A percentile compares a stretch with the other conserved stretches of the same genome.
phyloP scores from a whole-genome alignment of 129 eudicot genomes.

The Flaveria brownii region DNA sequence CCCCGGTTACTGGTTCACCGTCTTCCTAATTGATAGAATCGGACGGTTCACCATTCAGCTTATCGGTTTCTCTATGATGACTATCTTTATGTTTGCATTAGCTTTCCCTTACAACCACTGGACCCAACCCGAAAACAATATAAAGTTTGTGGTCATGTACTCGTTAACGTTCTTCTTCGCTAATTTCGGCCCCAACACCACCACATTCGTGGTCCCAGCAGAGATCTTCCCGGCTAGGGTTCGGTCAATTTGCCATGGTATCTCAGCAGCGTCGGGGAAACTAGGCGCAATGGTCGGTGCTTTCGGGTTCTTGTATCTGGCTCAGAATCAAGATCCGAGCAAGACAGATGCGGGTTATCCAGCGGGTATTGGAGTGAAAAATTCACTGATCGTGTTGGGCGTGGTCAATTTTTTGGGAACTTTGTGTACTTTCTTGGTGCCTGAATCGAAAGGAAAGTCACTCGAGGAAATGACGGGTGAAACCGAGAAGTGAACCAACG shows the following conservation, averaged over 20 bases:
- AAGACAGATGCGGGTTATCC: conserved; percentile 48
- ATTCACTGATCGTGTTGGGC: conserved; percentile 40
- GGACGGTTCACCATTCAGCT: conserved; percentile 44
- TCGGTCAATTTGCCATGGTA: conserved; percentile 50
- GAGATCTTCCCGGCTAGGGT: conserved; percentile 50
- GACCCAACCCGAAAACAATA: conserved; percentile 42
- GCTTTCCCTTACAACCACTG: conserved; percentile 50
- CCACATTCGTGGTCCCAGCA: conserved; percentile 50
- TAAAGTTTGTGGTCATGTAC: conserved; percentile 44
- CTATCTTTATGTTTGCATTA: conserved; percentile 44
- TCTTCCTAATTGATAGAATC: conserved; percentile 41
- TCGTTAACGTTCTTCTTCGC: conserved; percentile 49
- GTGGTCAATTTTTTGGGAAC: conserved; percentile 41
- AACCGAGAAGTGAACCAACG: conserved; percentile 17
- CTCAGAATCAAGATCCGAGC: conserved; percentile 41
- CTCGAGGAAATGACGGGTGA: conserved; percentile 58
- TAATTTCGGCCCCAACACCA: conserved; percentile 48
- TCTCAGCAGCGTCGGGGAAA: conserved; percentile 49
- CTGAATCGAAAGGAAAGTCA: conserved; percentile 62
- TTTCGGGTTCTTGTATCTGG: conserved; percentile 45
- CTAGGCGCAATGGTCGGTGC: conserved; percentile 53
- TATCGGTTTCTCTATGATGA: conserved; percentile 48
- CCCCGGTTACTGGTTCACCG: conserved; percentile 54
- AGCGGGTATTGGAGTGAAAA: conserved; percentile 44
- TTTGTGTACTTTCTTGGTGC: conserved; percentile 52